Base-by-base conservation (phyloP, 345 rosid genomes). In the Noccaea bulbosa region DNA sequence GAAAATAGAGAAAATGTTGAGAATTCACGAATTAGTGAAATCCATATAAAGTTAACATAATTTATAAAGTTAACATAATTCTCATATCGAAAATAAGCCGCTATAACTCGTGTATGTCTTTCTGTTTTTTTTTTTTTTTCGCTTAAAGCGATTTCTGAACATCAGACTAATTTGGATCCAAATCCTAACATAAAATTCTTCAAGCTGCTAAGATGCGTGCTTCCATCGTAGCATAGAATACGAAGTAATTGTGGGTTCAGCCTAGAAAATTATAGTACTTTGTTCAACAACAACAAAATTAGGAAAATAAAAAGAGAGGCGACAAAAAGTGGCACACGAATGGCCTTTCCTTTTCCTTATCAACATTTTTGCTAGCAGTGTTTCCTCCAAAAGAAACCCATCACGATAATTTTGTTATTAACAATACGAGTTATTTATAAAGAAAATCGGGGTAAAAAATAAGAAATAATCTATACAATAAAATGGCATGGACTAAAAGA, bases 251-350 rank as follows among this genome's bases (percentile, higher is more conserved):
- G 54, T 6, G 53, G 55, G 7, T 30, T 52, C 11, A 65, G 51
- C 38, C 17, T 14, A 39, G 27, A 39, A n/a, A 65, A 50, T 2
- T 14, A 0, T 1, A 8, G 2, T n/a, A 44, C 30, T 46, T 51
- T n/a, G 11, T 27, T 20, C 22, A 20, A 20, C 8, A 0, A 9
- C 15, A 5, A 9, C 16, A 15, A 11, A 38, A 9, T 7, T 2
- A 35, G 43, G 17, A 33, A 38, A 14, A 37, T 0, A 11, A 57
- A 53, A 41, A 50, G 24, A 60, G 67, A 70, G 16, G 35, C 35
- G 67, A 61, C 74, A 71, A 71, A n/a, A 69, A 52, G 16, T 71
- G 75, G 69, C 69, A 52, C 69, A 71, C 75, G 69, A 62, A 43
- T 52, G 69, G 30, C 69, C 69, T 62, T 52, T 62, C 24, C 4